These are phyloP conservation scores for Chondrus crispus DNA, from an alignment of 23 red algal genomes.

Conservation along the genomic window DNA sequence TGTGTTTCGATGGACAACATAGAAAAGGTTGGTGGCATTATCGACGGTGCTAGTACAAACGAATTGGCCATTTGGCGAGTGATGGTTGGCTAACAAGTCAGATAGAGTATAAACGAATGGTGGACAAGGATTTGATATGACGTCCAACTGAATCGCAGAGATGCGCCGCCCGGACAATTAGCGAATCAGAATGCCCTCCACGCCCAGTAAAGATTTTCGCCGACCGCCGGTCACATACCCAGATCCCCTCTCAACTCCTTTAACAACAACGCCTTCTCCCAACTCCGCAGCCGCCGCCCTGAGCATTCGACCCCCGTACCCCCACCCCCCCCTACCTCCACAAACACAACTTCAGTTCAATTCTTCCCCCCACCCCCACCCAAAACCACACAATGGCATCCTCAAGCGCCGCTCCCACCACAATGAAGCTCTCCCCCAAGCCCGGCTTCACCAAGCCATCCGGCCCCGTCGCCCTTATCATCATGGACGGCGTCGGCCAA, in stretches of 20 bases:
- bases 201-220: too few relatives aligned
- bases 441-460: slow-evolving; percentile 62
- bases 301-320: not conserved
- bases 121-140: too few relatives aligned
- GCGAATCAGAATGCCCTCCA: too few relatives aligned
- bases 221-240: not conserved
- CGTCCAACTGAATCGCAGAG: too few relatives aligned
- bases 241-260: not conserved
- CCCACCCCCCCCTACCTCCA: not conserved
- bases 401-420: not conserved
- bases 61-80: too few relatives aligned
- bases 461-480: slow-evolving; percentile 79
- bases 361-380: not conserved
- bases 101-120: too few relatives aligned
- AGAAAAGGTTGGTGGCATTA: too few relatives aligned
- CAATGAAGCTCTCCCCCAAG: slow-evolving; percentile 34
- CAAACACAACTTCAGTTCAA: not conserved
- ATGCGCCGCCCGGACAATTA: too few relatives aligned
- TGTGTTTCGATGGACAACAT: too few relatives aligned
- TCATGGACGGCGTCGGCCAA: slow-evolving; percentile 84
- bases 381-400: slow-evolving; percentile 19
- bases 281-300: not conserved
- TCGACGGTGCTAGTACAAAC: too few relatives aligned
- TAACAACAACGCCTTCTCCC: not conserved
- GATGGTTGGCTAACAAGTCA: too few relatives aligned